Evolutionary conservation across 164 flowering plant species (phyloP).

Genomic region (Saururus chinensis): DNA sequence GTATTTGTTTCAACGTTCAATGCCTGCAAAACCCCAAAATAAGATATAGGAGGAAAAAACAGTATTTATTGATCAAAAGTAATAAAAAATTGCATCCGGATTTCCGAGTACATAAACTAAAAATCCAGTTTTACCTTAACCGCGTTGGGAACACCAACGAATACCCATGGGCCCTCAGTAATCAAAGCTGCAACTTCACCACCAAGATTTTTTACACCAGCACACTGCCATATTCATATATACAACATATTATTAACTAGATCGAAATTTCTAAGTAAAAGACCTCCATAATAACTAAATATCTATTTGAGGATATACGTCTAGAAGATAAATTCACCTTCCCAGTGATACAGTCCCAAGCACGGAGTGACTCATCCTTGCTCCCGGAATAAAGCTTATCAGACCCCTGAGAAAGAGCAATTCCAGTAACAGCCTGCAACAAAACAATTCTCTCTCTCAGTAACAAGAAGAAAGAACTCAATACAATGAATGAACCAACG

Average conservation of each 20-base stretch:
- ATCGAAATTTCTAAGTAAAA: neutral
- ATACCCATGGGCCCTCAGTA: conserved; percentile 96
- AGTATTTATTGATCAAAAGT: too few species aligned
- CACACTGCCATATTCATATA: conserved; percentile 31
- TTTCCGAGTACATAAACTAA: neutral
- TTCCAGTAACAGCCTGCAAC: conserved; percentile 58
- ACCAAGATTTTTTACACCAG: conserved; percentile 44
- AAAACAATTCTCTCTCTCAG: conserved; percentile 1
- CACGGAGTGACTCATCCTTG: conserved; percentile 58
- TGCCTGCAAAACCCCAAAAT: conserved; percentile 37
- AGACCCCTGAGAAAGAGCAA: conserved; percentile 68
- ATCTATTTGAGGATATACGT: neutral
- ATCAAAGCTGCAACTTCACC: conserved; percentile 89
- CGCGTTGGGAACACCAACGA: conserved; percentile 71
- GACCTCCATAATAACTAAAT: too few species aligned
- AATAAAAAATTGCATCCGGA: too few species aligned
- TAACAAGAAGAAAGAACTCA: neutral
- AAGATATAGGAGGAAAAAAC: neutral
- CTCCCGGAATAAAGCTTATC: conserved; percentile 74
- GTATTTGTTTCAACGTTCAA: conserved; percentile 55
- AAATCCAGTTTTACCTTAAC: conserved; percentile 50
- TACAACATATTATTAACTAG: neutral
- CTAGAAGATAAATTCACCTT: conserved; percentile 31
- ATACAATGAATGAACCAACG: neutral
- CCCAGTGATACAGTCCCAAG: conserved; percentile 85